Percentiles rank a stretch among this genome's conserved stretches.
These are phyloP conservation scores for Catunica adiposa DNA, from an alignment of 2,329 filamentous ascomycete species.

Conservation along the genomic window DNA sequence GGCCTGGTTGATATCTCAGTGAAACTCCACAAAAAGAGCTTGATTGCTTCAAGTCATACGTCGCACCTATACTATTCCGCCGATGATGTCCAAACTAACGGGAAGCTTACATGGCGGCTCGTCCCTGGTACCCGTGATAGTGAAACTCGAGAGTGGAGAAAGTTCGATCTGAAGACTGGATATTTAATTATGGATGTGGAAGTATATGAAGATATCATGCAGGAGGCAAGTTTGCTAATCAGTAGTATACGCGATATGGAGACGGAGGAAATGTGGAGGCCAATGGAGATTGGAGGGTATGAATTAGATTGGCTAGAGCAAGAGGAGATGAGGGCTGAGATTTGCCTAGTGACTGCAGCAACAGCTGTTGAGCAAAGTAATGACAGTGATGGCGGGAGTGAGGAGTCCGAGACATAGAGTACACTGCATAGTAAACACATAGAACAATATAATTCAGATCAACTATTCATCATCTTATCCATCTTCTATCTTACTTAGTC, in stretches of 20 bases:
- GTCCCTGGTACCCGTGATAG: conserved; percentile 28
- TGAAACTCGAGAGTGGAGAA: conserved; percentile 29
- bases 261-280: not conserved
- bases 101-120: conserved; percentile 31
- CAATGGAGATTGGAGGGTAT: not conserved
- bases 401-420: too few species aligned
- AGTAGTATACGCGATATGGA: not conserved
- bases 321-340: too few species aligned
- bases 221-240: not conserved
- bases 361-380: too few species aligned
- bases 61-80: too few species aligned
- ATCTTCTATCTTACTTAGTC: too few species aligned
- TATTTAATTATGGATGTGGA: conserved; percentile 16
- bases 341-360: too few species aligned
- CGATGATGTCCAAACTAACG: not conserved
- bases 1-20: not conserved
- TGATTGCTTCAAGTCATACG: too few species aligned
- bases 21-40: too few species aligned
- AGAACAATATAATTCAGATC: too few species aligned
- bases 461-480: too few species aligned
- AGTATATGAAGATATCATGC: not conserved
- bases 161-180: conserved; percentile 28
- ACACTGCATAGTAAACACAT: too few species aligned
- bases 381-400: too few species aligned
- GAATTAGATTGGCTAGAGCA: not conserved